Evolutionary conservation across 495 filamentous ascomycete species (phyloP).

Genomic region (Podospora comata): DNA sequence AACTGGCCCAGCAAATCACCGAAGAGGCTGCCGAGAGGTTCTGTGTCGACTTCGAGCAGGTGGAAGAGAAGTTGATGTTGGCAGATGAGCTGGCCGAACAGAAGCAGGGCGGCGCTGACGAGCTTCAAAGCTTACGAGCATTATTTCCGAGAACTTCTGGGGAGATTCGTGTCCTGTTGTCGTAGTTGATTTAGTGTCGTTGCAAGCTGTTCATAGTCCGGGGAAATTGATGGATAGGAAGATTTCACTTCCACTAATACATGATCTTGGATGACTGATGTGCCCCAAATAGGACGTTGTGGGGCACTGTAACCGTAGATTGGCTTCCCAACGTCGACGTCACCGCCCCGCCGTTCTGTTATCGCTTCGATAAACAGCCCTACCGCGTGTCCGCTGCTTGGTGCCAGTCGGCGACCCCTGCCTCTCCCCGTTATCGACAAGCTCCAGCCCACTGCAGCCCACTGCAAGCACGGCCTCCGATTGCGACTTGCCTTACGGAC

Average conservation of each 20-base stretch:
- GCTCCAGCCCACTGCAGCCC: slow-evolving; percentile 8
- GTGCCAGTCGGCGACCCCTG: background rate
- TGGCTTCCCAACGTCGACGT: background rate
- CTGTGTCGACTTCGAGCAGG: slow-evolving; percentile 84
- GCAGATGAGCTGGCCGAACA: slow-evolving; percentile 47
- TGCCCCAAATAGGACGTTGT: background rate
- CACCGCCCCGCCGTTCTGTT: background rate
- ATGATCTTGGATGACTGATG: background rate
- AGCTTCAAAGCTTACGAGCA: slow-evolving; percentile 54
- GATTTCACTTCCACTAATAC: background rate
- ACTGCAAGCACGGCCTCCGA: slow-evolving; percentile 6
- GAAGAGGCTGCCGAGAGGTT: slow-evolving; percentile 83
- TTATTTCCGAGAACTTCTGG: slow-evolving; percentile 80
- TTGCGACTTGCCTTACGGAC: background rate
- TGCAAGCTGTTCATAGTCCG: background rate
- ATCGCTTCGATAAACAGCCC: background rate
- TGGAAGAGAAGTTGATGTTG: slow-evolving; percentile 60
- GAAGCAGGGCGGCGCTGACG: slow-evolving; percentile 36
- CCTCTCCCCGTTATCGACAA: background rate
- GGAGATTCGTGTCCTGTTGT: slow-evolving; percentile 79
- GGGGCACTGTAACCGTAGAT: background rate
- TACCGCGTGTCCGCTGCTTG: background rate
- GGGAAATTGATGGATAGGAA: background rate
- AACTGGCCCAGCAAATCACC: slow-evolving; percentile 68
- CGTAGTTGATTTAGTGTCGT: slow-evolving; percentile 25